These are phyloP conservation scores for Metschnikowia amazonensis DNA, from an alignment of 805 yeast genomes.

Conservation along the genomic window DNA sequence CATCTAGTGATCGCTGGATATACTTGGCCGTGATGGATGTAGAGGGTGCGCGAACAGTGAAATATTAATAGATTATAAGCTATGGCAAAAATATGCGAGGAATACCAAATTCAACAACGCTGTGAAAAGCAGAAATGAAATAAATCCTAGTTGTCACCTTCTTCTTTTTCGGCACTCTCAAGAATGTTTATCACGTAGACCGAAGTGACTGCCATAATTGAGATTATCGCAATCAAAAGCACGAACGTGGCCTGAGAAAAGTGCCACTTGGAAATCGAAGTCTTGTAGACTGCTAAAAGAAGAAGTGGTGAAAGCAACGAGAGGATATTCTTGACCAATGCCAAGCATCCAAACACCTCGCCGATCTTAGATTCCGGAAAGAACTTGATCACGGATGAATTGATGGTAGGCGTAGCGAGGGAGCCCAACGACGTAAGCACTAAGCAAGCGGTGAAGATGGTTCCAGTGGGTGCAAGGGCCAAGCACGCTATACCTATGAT, in stretches of 20 bases:
- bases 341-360: slow-evolving; percentile 68
- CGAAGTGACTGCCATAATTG: slow-evolving; percentile 3
- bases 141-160: background rate
- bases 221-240: slow-evolving; percentile 13
- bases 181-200: slow-evolving; percentile 10
- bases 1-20: background rate
- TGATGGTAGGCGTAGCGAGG: slow-evolving; percentile 47
- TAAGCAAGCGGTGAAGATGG: slow-evolving; percentile 30
- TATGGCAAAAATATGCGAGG: background rate
- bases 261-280: slow-evolving; percentile 24
- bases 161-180: slow-evolving; percentile 11
- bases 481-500: slow-evolving; percentile 34
- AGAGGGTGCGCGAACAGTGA: background rate
- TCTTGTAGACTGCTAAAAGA: slow-evolving; percentile 43
- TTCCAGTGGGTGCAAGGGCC: slow-evolving; percentile 27
- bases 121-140: background rate
- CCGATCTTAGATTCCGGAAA: slow-evolving; percentile 59
- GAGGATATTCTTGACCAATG: slow-evolving; percentile 51
- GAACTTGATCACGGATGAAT: slow-evolving; percentile 58
- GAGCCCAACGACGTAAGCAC: slow-evolving; percentile 43
- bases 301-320: slow-evolving; percentile 48
- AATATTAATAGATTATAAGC: too few relatives aligned
- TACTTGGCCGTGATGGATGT: background rate
- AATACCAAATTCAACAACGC: background rate
- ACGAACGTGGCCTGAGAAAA: slow-evolving; percentile 29